Conservation (phyloP, 345 rosid species). For the Ceriops decandra region DNA sequence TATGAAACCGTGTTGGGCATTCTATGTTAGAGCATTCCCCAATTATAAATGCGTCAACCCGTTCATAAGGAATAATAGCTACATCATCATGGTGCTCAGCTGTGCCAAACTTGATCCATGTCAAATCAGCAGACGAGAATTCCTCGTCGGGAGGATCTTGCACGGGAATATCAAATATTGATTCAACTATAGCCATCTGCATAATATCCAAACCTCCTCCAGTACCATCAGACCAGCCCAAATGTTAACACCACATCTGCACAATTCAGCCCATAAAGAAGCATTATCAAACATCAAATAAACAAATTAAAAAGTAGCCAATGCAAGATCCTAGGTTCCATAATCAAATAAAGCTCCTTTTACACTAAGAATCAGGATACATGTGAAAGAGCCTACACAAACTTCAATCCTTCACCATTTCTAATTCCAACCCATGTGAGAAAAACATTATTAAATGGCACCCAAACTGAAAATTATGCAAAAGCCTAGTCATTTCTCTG, state of each 20-base stretch:
- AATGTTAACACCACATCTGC: neutral
- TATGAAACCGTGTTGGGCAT: constrained; percentile 86
- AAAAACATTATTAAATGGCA: too few relatives aligned
- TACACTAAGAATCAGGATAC: too few relatives aligned
- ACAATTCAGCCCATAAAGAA: neutral
- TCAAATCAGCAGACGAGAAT: constrained; percentile 70
- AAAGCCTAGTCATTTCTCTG: too few relatives aligned
- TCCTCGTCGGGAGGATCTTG: constrained; percentile 76
- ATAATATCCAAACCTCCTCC: neutral
- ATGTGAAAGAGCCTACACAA: too few relatives aligned
- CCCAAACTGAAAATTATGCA: too few relatives aligned
- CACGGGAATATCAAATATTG: constrained; percentile 51
- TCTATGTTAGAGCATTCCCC: constrained; percentile 88
- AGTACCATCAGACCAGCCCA: neutral
- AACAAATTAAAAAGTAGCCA: too few relatives aligned
- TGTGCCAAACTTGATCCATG: constrained; percentile 83
- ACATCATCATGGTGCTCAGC: constrained; percentile 38
- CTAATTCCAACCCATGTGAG: too few relatives aligned
- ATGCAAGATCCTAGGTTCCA: too few relatives aligned
- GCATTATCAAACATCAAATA: neutral
- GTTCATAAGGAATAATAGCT: constrained; percentile 74
- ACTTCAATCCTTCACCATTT: too few relatives aligned
- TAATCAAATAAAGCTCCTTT: too few relatives aligned
- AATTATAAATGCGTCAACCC: constrained; percentile 73
- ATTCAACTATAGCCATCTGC: constrained; percentile 55